Conservation (phyloP, 805 yeast genomes). For the Nakazawaea sp. region DNA sequence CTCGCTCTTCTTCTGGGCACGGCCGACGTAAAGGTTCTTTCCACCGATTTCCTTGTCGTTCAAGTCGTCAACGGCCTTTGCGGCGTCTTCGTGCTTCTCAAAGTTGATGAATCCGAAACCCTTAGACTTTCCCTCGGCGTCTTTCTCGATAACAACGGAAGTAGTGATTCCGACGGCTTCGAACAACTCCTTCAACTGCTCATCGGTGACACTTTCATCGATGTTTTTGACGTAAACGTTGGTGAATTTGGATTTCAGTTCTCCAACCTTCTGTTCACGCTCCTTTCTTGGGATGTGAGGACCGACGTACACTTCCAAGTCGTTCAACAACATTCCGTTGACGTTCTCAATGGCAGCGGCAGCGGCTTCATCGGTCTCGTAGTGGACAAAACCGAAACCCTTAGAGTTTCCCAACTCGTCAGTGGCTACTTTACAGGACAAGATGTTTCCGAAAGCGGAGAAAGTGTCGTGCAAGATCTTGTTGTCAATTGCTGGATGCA, state of each 20-base stretch:
- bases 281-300: slow-evolving; percentile 89
- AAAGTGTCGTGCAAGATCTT: slow-evolving; percentile 98
- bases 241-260: slow-evolving; percentile 87
- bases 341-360: slow-evolving; percentile 92
- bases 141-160: slow-evolving; percentile 74
- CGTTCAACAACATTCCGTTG: slow-evolving; percentile 97
- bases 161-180: slow-evolving; percentile 71
- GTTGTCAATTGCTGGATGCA: slow-evolving; percentile 97
- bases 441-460: slow-evolving; percentile 90
- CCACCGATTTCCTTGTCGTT: slow-evolving; percentile 83
- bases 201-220: slow-evolving; percentile 60
- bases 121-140: slow-evolving; percentile 80
- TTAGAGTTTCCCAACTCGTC: slow-evolving; percentile 88
- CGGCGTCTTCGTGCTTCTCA: slow-evolving; percentile 82
- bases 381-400: slow-evolving; percentile 97
- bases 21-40: slow-evolving; percentile 87
- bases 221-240: slow-evolving; percentile 94
- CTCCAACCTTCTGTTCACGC: slow-evolving; percentile 90
- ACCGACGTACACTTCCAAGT: slow-evolving; percentile 92
- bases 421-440: slow-evolving; percentile 95
- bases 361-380: slow-evolving; percentile 89
- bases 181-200: slow-evolving; percentile 68
- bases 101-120: slow-evolving; percentile 96
- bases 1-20: slow-evolving; percentile 99
- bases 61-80: slow-evolving; percentile 84